A percentile compares a stretch with the other conserved stretches of the same genome.
phyloP scores from a whole-genome alignment of 345 rosid genomes.

The Litchi chinensis region DNA sequence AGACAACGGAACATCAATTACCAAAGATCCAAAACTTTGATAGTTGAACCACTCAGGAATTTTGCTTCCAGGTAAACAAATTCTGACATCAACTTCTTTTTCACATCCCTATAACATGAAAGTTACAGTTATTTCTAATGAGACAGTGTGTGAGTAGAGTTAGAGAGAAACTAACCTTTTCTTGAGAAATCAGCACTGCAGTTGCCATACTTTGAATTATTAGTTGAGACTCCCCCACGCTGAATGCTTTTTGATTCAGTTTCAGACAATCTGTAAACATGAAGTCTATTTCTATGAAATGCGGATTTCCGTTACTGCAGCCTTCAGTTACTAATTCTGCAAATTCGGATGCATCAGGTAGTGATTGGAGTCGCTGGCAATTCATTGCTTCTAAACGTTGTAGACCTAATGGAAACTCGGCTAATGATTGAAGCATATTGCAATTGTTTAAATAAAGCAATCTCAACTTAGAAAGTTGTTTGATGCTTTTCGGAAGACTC shows the following conservation, averaged over 20 bases:
- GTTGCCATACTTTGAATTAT: background rate
- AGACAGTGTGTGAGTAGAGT: too few species aligned
- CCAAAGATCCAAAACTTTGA: background rate
- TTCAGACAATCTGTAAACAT: background rate
- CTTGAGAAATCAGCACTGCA: background rate
- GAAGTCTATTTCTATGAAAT: background rate
- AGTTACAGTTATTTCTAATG: background rate
- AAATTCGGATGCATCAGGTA: background rate
- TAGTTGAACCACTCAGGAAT: background rate
- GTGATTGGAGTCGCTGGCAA: background rate
- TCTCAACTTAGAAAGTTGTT: background rate
- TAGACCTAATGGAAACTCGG: background rate
- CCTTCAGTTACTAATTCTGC: background rate
- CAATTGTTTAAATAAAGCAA: background rate
- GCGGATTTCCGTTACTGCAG: too few species aligned
- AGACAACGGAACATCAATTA: background rate
- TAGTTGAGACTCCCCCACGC: background rate
- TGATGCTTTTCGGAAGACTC: background rate
- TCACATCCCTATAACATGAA: background rate
- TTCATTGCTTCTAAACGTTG: background rate
- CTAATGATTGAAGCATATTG: background rate
- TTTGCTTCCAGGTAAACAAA: background rate
- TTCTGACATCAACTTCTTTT: background rate
- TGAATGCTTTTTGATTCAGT: background rate
- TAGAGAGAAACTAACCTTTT: too few species aligned